These are phyloP conservation scores for Hanseniaspora sp. DNA, from an alignment of 1,139 yeast species.

Conservation along the genomic window DNA sequence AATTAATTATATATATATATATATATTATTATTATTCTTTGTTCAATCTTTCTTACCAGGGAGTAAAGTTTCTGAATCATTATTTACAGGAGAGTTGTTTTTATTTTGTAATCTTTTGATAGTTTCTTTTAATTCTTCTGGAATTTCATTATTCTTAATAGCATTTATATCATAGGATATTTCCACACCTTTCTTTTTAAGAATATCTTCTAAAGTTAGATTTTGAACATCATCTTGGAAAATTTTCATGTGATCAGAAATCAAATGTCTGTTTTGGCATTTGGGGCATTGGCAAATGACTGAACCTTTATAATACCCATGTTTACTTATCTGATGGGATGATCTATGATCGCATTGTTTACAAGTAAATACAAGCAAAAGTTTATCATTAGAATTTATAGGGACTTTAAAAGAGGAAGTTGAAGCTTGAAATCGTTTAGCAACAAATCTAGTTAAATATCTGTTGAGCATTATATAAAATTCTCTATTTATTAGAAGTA, in stretches of 20 bases:
- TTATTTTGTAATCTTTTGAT: constrained; percentile 38
- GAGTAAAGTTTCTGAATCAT: constrained; percentile 23
- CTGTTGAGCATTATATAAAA: neutral
- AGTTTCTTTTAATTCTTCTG: constrained; percentile 44
- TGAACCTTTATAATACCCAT: constrained; percentile 78
- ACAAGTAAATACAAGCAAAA: constrained; percentile 70
- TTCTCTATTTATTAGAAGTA: too few relatives aligned
- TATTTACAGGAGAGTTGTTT: constrained; percentile 23
- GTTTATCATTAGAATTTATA: constrained; percentile 4
- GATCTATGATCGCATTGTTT: constrained; percentile 77
- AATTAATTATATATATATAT: neutral
- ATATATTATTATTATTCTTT: neutral
- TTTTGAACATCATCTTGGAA: constrained; percentile 51
- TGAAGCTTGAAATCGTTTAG: neutral
- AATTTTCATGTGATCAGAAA: constrained; percentile 82
- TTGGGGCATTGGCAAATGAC: constrained; percentile 88
- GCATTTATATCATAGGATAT: constrained; percentile 53
- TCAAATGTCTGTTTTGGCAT: constrained; percentile 76
- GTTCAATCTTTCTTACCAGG: constrained; percentile 12
- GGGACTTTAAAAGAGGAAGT: constrained; percentile 1
- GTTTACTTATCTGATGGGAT: constrained; percentile 78
- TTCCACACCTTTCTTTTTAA: constrained; percentile 63
- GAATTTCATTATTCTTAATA: constrained; percentile 61
- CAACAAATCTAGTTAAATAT: neutral
- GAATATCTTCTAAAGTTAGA: constrained; percentile 69